These are phyloP conservation scores for Dendrothele bispora DNA, from an alignment of 768 basidiomycete genomes.

Conservation along the genomic window DNA sequence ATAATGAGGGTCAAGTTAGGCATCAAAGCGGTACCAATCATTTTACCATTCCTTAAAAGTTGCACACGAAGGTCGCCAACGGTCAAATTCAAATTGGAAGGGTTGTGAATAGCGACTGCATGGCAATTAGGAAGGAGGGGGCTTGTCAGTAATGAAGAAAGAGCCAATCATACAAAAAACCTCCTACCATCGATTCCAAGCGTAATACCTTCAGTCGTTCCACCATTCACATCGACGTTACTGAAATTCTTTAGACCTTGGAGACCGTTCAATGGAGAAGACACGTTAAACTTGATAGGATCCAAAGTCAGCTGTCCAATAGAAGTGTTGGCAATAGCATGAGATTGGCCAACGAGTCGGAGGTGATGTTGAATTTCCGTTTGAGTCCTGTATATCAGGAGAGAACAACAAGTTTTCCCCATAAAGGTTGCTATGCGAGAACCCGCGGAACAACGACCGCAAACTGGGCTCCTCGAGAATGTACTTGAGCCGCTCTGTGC, in stretches of 20 bases:
- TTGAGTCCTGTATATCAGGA: no score
- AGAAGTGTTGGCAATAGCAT: constrained; percentile 58
- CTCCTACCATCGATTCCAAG: constrained; percentile 65
- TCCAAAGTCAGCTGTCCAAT: constrained; percentile 67
- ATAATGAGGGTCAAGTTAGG: constrained; percentile 58
- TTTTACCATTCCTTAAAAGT: constrained; percentile 47
- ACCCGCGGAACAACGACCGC: no score
- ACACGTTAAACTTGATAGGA: constrained; percentile 71
- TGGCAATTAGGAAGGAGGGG: not conserved
- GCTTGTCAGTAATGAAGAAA: not conserved
- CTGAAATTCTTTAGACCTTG: constrained; percentile 59
- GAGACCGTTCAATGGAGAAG: constrained; percentile 58
- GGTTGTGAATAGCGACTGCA: constrained; percentile 63
- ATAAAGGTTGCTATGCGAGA: no score
- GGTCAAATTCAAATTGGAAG: constrained; percentile 61
- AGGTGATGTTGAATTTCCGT: no score
- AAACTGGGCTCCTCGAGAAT: no score
- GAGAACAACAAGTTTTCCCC: no score
- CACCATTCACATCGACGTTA: constrained; percentile 66
- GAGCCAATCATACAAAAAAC: no score
- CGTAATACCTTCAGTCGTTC: constrained; percentile 55
- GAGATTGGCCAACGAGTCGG: constrained; percentile 57
- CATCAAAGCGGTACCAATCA: constrained; percentile 61
- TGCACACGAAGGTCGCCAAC: constrained; percentile 70
- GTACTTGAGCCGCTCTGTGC: no score